Evolutionary conservation across 257 asterid species (phyloP).

Genomic region (Jacaranda copaia): DNA sequence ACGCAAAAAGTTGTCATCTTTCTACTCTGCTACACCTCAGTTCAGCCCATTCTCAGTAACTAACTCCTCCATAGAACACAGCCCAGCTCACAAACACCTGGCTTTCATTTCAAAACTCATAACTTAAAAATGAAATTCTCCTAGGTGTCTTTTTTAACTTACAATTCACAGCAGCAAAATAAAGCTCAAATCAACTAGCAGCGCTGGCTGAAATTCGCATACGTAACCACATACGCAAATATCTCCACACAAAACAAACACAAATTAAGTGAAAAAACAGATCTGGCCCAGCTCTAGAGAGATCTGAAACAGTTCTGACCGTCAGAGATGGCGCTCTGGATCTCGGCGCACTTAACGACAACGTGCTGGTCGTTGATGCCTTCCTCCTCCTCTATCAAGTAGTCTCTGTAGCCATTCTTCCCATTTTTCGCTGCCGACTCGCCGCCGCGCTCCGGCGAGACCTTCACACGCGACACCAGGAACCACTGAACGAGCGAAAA

Average conservation of each 20-base stretch:
- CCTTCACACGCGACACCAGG: conserved; percentile 75
- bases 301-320: conserved; percentile 58
- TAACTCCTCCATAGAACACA: neutral
- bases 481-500: conserved; percentile 81
- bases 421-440: conserved; percentile 43
- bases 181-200: conserved; percentile 14
- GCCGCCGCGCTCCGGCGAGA: conserved; percentile 49
- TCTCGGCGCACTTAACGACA: conserved; percentile 85
- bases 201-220: neutral
- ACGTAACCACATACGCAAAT: neutral
- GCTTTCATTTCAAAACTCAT: neutral
- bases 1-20: neutral
- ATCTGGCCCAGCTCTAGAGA: conserved; percentile 35
- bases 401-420: conserved; percentile 68
- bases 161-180: conserved; percentile 13
- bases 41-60: neutral
- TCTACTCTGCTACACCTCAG: conserved; percentile 3
- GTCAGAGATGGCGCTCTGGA: conserved; percentile 85
- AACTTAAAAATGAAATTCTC: neutral
- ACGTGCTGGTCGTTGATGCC: conserved; percentile 71
- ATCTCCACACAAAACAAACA: neutral
- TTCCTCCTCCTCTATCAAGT: conserved; percentile 88
- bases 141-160: neutral
- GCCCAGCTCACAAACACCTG: neutral
- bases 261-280: conserved; percentile 35